Evolutionary conservation across 1,139 yeast species (phyloP), one percentile per base, ranked within the genome.

Genomic region (Hansenula anomala): DNA sequence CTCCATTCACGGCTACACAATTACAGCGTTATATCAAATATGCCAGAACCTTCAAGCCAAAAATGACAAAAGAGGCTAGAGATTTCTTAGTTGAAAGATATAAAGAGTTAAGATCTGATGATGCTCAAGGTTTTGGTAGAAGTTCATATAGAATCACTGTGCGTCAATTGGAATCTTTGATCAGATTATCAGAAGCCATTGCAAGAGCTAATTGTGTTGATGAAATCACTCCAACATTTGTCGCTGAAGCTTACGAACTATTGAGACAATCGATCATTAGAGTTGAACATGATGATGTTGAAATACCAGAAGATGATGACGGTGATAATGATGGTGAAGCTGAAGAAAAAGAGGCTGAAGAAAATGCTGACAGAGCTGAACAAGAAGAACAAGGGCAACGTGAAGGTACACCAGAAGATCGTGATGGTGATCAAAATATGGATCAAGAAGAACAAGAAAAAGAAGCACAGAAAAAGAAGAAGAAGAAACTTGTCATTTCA

Each of bases 171-270:
- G 99, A 92, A 64, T 86, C 89, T 37, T 78, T 92, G 89, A 83
- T 92, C 48, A 77, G 99, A 59, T 71, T 92, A 46, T 81, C 94
- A 10, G 99, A 92, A 62, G 98, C 97, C 2, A 92, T 92, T 63
- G 98, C 98, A 1, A 76, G 96, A 51, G 97, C 98, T 30, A 92
- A 92, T 61, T 92, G 98, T 65, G 85, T 92, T 11, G 94, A 87
- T 49, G 87, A 78, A 43, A 87, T 94, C 43, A 81, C 94, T 0
- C 89, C 95, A 20, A 74, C 77, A 30, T 86, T 89, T 60, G 97
- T 92, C 32, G 85, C 90, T 3, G 98, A 94, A 59, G 98, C 98
- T 0, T 90, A 85, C 60, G 94, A 86, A 54, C 69, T 92, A 44
- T 71, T 92, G 52, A 80, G 95, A 55, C 96, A 88, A 63, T 86